Conservation (phyloP, 495 filamentous ascomycete genomes). For the Trichoderma orchidacearum region DNA sequence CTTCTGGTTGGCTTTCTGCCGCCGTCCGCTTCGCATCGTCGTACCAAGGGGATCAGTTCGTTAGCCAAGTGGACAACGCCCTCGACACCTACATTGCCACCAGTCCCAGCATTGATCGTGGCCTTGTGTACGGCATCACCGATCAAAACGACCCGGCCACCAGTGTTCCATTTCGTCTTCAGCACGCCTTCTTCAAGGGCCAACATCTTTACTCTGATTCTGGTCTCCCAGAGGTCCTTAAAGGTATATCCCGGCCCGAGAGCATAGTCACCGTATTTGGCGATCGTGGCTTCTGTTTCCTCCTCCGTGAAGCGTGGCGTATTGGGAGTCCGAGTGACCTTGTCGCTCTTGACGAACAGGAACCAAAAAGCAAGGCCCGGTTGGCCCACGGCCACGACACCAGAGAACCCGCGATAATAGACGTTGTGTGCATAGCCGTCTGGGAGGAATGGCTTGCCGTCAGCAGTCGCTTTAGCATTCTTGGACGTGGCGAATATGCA, state of each 20-base stretch:
- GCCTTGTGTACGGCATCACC: constrained; percentile 12
- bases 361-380: constrained; percentile 15
- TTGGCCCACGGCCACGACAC: constrained; percentile 5
- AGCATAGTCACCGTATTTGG: constrained; percentile 7
- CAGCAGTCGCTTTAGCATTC: background rate
- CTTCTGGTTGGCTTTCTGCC: constrained; percentile 4
- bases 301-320: constrained; percentile 7
- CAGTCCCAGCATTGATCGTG: constrained; percentile 12
- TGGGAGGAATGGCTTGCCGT: background rate
- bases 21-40: background rate
- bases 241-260: constrained; percentile 11
- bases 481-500: constrained; percentile 12
- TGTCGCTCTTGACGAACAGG: constrained; percentile 11
- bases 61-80: constrained; percentile 11
- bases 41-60: constrained; percentile 7
- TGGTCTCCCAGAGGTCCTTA: constrained; percentile 9
- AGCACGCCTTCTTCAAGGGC: constrained; percentile 13
- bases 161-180: constrained; percentile 10
- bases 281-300: constrained; percentile 7
- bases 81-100: constrained; percentile 12
- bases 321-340: constrained; percentile 4
- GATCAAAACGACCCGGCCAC: constrained; percentile 10
- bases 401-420: constrained; percentile 9
- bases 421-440: constrained; percentile 6
- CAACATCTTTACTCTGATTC: constrained; percentile 9